phyloP scores from a whole-genome alignment of 208 protist species.

The Crithidia fasciculata region DNA sequence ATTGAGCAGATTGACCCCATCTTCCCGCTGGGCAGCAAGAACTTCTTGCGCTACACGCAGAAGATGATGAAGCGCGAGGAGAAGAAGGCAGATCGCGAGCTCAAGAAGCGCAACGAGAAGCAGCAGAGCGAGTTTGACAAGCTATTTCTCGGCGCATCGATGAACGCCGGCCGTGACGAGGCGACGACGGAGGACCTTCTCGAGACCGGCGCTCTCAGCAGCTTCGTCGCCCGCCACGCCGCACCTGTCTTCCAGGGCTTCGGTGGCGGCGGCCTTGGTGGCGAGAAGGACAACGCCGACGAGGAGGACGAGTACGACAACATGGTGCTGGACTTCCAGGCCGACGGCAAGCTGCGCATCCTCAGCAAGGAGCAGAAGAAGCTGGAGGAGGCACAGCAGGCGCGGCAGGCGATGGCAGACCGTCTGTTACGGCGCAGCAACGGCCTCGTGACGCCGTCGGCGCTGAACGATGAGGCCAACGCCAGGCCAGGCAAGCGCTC shows the following conservation, averaged over 20 bases:
- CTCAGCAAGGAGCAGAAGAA: slow-evolving; percentile 75
- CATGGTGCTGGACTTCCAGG: slow-evolving; percentile 83
- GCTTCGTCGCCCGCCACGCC: slow-evolving; percentile 71
- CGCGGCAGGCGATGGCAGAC: slow-evolving; percentile 66
- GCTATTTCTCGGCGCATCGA: slow-evolving; percentile 70
- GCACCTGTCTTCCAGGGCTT: slow-evolving; percentile 39
- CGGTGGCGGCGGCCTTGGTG: slow-evolving; percentile 19
- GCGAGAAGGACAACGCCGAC: slow-evolving; percentile 15
- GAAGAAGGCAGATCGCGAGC: slow-evolving; percentile 74
- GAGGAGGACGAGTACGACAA: slow-evolving; percentile 72
- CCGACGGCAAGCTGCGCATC: slow-evolving; percentile 84
- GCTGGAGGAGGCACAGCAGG: slow-evolving; percentile 50
- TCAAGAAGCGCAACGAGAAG: slow-evolving; percentile 57
- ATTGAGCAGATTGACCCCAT: slow-evolving; percentile 77
- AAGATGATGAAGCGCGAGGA: slow-evolving; percentile 85
- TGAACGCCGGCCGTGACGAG: slow-evolving; percentile 64
- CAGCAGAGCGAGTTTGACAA: slow-evolving; percentile 83
- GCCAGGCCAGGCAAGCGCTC: slow-evolving; percentile 65
- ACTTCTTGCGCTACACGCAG: slow-evolving; percentile 86
- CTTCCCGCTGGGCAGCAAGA: slow-evolving; percentile 86
- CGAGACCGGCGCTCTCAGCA: slow-evolving; percentile 74
- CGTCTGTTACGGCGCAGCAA: slow-evolving; percentile 62
- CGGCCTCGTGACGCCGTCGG: slow-evolving; percentile 46
- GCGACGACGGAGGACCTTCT: slow-evolving; percentile 73
- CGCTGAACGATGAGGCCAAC: slow-evolving; percentile 59